phyloP scores from a whole-genome alignment of 257 asterid genomes.

The Solanum medicagineum region DNA sequence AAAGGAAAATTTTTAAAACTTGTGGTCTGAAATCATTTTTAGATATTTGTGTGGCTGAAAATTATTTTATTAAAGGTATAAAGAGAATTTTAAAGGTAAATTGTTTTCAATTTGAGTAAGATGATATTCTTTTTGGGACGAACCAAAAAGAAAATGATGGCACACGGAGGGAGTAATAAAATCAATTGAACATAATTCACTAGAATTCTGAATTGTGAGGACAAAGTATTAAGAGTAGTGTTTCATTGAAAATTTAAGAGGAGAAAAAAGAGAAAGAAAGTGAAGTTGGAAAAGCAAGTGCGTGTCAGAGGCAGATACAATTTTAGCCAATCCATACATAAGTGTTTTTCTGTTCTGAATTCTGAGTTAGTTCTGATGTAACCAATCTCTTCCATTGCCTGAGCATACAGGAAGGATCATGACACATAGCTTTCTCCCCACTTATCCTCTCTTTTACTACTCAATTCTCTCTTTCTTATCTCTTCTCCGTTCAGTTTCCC shows the following conservation, averaged over 20 bases:
- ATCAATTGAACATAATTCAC: not conserved
- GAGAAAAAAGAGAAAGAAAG: not conserved
- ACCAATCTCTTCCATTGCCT: conserved; percentile 29
- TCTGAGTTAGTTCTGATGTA: not conserved
- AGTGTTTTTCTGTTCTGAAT: not conserved
- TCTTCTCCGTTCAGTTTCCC: conserved; percentile 9
- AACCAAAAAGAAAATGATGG: too few relatives aligned
- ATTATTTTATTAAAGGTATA: too few relatives aligned
- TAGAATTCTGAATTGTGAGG: not conserved
- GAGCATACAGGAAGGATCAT: conserved; percentile 17
- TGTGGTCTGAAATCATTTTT: too few relatives aligned
- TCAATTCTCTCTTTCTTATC: conserved; percentile 7
- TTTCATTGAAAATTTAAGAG: not conserved
- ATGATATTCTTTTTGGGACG: too few relatives aligned
- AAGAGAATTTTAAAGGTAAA: too few relatives aligned
- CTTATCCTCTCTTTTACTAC: conserved; percentile 3
- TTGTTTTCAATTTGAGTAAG: too few relatives aligned
- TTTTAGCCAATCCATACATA: conserved; percentile 18
- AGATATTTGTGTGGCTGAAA: too few relatives aligned
- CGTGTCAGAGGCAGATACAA: conserved; percentile 17
- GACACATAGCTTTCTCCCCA: conserved; percentile 7
- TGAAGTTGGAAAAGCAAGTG: not conserved
- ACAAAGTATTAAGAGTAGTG: not conserved
- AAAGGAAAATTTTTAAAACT: too few relatives aligned
- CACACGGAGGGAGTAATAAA: too few relatives aligned